Evolutionary conservation across 257 asterid species (phyloP), one percentile per base, ranked within the genome.

Genomic region (Plantago ovata): DNA sequence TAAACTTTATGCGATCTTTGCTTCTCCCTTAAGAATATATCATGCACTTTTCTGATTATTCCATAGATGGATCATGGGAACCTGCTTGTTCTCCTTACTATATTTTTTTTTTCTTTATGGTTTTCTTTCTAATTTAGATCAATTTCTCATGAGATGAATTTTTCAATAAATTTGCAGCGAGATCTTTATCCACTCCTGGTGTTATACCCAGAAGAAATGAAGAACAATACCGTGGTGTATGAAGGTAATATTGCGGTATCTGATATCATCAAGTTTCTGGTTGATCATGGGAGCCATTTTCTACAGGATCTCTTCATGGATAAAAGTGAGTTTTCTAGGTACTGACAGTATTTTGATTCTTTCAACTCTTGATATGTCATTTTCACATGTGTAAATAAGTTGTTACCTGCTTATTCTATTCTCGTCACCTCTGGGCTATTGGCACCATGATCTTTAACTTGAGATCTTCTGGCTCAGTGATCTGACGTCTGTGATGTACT

Each of bases 181-280:
- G 95, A 91, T 67, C 73, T 84, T 46, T 85, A 87, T 81, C 96
- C 98, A 60, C 81, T 75, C 57, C 67, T 91, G 72, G 68, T 91
- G 64, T 61, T 91, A 77, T 85, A 87, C 72, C 98, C 96, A 9
- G 87, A 92, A 18, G 82, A 69, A 65, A 72, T 69, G 71, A 85
- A 87, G 77, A 71, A 77, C 61, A 61, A 77, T 60, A 61, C 86
- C 0, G 66, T 87, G 58, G 38, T 63, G 38, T 91, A 81, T 56
- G 85, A 78, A 75, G 98, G 98, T 70, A 89, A 84, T 68, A 69
- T 78, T 53, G 56, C 79, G 44, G 95, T 91, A 56, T 72, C 82
- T 65, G 81, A 75, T 72, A 75, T 85, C 60, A 76, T 85, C 41
- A 81, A 77, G 72, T 91, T 91, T 72, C 78, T 91, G 71, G 81